Evolutionary conservation across 805 yeast species (phyloP), one percentile per base, ranked within the genome.

Genomic region (Brettanomyces sp.): DNA sequence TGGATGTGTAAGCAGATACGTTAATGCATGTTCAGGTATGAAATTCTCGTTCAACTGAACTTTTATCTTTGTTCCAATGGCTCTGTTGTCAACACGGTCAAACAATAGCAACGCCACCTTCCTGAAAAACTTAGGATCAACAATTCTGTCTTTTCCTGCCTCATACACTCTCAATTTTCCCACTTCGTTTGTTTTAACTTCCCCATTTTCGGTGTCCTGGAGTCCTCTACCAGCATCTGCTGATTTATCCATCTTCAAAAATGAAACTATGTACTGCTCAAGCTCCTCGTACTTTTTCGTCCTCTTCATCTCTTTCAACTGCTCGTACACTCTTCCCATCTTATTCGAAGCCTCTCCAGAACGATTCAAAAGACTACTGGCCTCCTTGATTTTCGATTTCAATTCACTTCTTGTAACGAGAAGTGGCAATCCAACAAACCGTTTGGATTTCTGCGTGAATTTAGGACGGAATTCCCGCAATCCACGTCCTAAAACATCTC

Each of bases 1-100:
- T 14, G 96, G 96, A 66, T 91, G 95, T 3, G 96, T 85, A 50
- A 91, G 69, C 33, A 90, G 69, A 57, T 86, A 90, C 1, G 83
- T 75, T 42, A 87, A 63, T 3, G 88, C 70, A 42, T 65, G 65
- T 55, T 81, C 80, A 44, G 93, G 78, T 34, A 74, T 54, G 47
- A 72, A 69, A 14, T 55, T 58, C 12, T 55, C 53, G 14, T 56
- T 41, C 56, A 55, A 36, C 47, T 48, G 58, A 51, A 49, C 49
- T 43, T 12, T 22, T 35, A 35, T 35, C 38, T 35, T 18, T 7
- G 22, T 14, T n/a, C 28, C 34, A 6, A 40, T 18, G n/a, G 12
- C 30, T n/a, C 39, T 44, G 14, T 35, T 43, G 13, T 73, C 58
- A 64, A 49, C 50, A 18, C 65, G 5, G 74, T 70, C 50, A 72